Conservation (phyloP, 2,329 filamentous ascomycete species). For the Arthrobotrys musiformis region DNA sequence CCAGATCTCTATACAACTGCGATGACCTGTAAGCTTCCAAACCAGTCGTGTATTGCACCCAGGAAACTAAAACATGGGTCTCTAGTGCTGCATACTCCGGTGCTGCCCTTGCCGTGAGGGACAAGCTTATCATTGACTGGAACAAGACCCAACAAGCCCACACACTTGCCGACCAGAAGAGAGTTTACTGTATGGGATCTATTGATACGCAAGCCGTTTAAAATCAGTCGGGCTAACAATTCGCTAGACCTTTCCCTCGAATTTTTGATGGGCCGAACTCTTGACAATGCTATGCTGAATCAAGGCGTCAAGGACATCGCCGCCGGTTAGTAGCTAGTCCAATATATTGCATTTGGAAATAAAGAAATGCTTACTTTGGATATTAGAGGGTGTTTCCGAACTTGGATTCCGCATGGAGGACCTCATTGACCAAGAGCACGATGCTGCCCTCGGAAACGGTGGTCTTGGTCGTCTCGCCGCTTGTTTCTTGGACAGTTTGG, state of each 20-base stretch:
- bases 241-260: slow-evolving; percentile 83
- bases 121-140: slow-evolving; percentile 93
- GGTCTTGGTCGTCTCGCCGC: slow-evolving; percentile 93
- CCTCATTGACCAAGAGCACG: slow-evolving; percentile 91
- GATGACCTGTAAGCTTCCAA: slow-evolving; percentile 74
- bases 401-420: slow-evolving; percentile 98
- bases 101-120: slow-evolving; percentile 89
- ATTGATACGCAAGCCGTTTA: neutral
- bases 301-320: slow-evolving; percentile 87
- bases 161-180: slow-evolving; percentile 88
- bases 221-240: neutral
- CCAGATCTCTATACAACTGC: slow-evolving; percentile 97
- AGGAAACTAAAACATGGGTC: slow-evolving; percentile 10
- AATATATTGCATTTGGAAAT: neutral
- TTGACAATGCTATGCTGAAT: slow-evolving; percentile 99
- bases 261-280: slow-evolving; percentile 93
- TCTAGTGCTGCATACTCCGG: slow-evolving; percentile 84
- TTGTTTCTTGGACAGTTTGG: slow-evolving; percentile 96
- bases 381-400: slow-evolving; percentile 79
- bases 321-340: slow-evolving; percentile 69
- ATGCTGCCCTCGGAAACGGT: slow-evolving; percentile 94
- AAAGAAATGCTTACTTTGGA: slow-evolving; percentile 2
- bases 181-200: slow-evolving; percentile 78
- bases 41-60: neutral
- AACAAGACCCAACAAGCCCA: slow-evolving; percentile 98